A percentile compares a stretch with the other conserved stretches of the same genome.
These are phyloP conservation scores for Protomyces macrosporus DNA, from an alignment of 1,139 yeast genomes.

Conservation along the genomic window DNA sequence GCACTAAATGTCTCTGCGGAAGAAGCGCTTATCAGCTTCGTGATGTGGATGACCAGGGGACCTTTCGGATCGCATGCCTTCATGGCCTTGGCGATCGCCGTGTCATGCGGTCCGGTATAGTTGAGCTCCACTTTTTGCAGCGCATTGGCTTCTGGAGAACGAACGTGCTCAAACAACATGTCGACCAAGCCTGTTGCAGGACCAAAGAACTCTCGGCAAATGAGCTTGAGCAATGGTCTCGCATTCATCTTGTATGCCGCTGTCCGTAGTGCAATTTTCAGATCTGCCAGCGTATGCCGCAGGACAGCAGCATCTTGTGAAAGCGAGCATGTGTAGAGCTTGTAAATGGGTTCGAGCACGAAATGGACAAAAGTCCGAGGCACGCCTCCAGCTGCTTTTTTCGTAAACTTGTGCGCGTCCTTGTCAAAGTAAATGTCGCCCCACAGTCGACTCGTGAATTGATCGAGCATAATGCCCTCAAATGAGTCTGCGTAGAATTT, in stretches of 20 bases:
- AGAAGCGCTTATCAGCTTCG: constrained; percentile 55
- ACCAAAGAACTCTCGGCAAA: constrained; percentile 55
- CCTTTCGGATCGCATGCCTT: constrained; percentile 35
- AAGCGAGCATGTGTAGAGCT: constrained; percentile 50
- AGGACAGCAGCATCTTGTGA: constrained; percentile 50
- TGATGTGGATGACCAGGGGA: constrained; percentile 53
- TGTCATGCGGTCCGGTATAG: constrained; percentile 32
- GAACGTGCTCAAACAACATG: constrained; percentile 41
- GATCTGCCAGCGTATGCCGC: constrained; percentile 43
- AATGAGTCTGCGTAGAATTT: constrained; percentile 45
- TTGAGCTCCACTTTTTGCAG: constrained; percentile 34
- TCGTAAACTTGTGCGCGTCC: constrained; percentile 46
- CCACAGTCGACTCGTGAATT: constrained; percentile 62
- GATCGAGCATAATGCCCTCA: constrained; percentile 40
- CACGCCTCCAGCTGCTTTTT: constrained; percentile 37
- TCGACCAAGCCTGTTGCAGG: constrained; percentile 53
- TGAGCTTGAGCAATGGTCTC: constrained; percentile 51
- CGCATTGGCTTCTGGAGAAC: constrained; percentile 45
- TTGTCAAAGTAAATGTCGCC: constrained; percentile 61
- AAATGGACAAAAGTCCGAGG: constrained; percentile 62
- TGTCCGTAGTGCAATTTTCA: constrained; percentile 37
- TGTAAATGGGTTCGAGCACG: constrained; percentile 74
- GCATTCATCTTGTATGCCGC: constrained; percentile 47
- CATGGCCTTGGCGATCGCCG: constrained; percentile 14
- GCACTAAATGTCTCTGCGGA: constrained; percentile 49